Percentiles rank a stretch among this genome's conserved stretches.
These are phyloP conservation scores for Dioscorea zingiberensis DNA, from an alignment of 106 monocot genomes.

Conservation along the genomic window DNA sequence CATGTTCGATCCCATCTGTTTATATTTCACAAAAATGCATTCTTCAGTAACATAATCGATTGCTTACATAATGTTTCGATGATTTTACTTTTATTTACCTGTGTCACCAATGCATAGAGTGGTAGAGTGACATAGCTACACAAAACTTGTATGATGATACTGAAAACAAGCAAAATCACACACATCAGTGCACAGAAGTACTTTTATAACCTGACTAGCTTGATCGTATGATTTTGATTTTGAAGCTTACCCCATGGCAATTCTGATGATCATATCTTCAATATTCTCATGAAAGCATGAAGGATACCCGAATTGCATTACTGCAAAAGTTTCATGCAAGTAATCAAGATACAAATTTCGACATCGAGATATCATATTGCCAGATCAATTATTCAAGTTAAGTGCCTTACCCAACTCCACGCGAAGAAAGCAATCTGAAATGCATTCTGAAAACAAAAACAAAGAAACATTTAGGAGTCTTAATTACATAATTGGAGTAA, in stretches of 20 bases:
- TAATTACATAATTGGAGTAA: neutral
- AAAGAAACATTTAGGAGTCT: neutral
- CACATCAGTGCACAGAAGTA: too few relatives aligned
- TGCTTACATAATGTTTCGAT: neutral
- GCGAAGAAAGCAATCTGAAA: constrained; percentile 45
- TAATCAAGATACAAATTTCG: neutral
- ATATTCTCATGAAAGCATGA: constrained; percentile 26
- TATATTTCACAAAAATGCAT: neutral
- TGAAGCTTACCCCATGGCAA: constrained; percentile 32
- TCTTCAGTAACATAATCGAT: neutral
- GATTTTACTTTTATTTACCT: constrained; percentile 12
- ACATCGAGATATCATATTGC: neutral
- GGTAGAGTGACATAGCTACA: constrained; percentile 50
- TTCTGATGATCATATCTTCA: constrained; percentile 22
- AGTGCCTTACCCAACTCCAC: constrained; percentile 21
- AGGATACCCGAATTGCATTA: constrained; percentile 27
- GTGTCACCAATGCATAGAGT: constrained; percentile 43
- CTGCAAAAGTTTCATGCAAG: constrained; percentile 9
- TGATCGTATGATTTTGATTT: too few relatives aligned
- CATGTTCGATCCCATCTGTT: constrained; percentile 28
- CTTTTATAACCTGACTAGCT: too few relatives aligned
- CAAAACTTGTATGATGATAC: constrained; percentile 28
- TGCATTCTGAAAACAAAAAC: constrained; percentile 26
- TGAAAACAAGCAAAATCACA: neutral
- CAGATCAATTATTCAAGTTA: neutral